Evolutionary conservation across 2,329 filamentous ascomycete genomes (phyloP).

Genomic region (Pseudopyricularia cyperi): DNA sequence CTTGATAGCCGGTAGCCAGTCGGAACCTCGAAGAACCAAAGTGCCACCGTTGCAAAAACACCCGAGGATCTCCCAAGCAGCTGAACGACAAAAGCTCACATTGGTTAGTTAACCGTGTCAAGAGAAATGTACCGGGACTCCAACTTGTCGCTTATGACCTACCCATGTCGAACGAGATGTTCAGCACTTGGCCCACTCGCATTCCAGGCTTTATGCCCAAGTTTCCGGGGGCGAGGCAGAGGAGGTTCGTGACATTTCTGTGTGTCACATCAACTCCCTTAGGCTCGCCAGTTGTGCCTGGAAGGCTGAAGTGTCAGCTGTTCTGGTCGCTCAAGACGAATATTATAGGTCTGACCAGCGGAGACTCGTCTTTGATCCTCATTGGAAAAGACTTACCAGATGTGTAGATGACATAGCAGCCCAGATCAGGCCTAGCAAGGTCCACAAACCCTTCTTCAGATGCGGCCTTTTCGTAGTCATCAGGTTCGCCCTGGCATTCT

Average conservation of each 20-base stretch:
- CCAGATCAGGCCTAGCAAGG: constrained; percentile 15
- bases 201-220: constrained; percentile 35
- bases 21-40: constrained; percentile 34
- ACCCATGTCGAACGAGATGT: constrained; percentile 51
- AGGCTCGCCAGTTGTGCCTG: constrained; percentile 35
- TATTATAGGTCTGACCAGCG: background rate
- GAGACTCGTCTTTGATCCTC: background rate
- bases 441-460: constrained; percentile 2
- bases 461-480: background rate
- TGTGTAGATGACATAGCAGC: constrained; percentile 39
- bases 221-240: constrained; percentile 15
- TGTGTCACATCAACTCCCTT: constrained; percentile 4
- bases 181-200: constrained; percentile 41
- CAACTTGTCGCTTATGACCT: constrained; percentile 11
- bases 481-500: too few relatives aligned
- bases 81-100: constrained; percentile 15
- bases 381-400: constrained; percentile 16
- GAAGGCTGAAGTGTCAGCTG: background rate
- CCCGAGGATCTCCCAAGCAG: constrained; percentile 47
- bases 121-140: background rate
- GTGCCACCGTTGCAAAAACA: constrained; percentile 45
- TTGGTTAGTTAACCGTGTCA: background rate
- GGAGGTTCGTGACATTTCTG: constrained; percentile 31
- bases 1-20: constrained; percentile 21
- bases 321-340: background rate